These are phyloP conservation scores for Barnettozyma botsteinii DNA, from an alignment of 805 yeast species.

Conservation along the genomic window DNA sequence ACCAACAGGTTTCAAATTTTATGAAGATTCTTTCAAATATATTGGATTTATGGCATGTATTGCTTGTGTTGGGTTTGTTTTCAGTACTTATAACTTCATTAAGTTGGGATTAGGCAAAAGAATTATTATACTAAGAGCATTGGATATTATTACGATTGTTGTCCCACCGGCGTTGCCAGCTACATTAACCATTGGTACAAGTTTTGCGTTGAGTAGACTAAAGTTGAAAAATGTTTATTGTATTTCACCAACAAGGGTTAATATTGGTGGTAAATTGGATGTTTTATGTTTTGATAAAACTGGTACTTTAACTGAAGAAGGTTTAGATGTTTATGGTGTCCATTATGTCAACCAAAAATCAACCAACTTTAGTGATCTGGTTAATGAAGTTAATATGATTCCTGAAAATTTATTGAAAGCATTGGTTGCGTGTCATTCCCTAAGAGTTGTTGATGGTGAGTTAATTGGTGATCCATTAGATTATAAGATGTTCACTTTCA, in stretches of 20 bases:
- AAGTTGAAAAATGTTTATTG: conserved; percentile 71
- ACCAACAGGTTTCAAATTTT: conserved; percentile 89
- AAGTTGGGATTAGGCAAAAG: conserved; percentile 63
- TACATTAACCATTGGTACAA: conserved; percentile 92
- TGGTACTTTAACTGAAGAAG: conserved; percentile 96
- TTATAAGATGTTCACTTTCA: conserved; percentile 86
- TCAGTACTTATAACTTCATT: conserved; percentile 79
- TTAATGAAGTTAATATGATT: conserved; percentile 18
- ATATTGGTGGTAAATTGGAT: conserved; percentile 93
- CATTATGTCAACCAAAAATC: conserved; percentile 29
- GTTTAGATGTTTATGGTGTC: conserved; percentile 79
- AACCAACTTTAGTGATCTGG: conserved; percentile 23
- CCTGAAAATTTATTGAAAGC: conserved; percentile 33
- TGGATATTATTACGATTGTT: conserved; percentile 92
- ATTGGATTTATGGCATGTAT: conserved; percentile 90
- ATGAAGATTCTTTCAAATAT: conserved; percentile 90
- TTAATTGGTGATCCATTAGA: conserved; percentile 93
- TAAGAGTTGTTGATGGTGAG: conserved; percentile 71
- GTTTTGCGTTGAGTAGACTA: conserved; percentile 78
- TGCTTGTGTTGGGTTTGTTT: conserved; percentile 77
- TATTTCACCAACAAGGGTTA: conserved; percentile 90
- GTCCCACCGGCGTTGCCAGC: conserved; percentile 99
- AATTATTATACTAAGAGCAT: conserved; percentile 77
- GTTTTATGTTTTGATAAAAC: conserved; percentile 93
- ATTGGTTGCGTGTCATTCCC: conserved; percentile 73